phyloP scores from a whole-genome alignment of 805 yeast genomes.

The Soucietia sequanensis region DNA sequence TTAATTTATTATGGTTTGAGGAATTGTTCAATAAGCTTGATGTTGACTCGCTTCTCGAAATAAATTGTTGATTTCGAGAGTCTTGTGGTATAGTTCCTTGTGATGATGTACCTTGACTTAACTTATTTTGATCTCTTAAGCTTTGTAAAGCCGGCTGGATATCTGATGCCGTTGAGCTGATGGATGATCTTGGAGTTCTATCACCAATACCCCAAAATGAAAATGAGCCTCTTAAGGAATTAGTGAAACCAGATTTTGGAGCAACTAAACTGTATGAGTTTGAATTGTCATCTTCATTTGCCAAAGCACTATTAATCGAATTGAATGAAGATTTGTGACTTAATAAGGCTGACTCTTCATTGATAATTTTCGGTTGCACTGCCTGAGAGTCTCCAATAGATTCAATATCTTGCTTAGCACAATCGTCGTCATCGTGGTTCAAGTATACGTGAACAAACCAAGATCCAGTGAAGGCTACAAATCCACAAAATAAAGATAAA shows the following conservation, averaged over 20 bases:
- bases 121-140: conserved; percentile 8
- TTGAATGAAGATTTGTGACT: neutral
- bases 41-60: no score
- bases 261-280: neutral
- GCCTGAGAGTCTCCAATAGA: neutral
- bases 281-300: neutral
- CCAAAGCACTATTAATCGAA: neutral
- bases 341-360: neutral
- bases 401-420: conserved; percentile 6
- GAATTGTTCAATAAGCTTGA: no score
- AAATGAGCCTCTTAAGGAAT: conserved; percentile 30
- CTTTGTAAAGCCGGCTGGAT: conserved; percentile 10
- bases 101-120: no score
- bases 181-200: conserved; percentile 24
- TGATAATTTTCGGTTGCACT: conserved; percentile 1
- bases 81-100: conserved; percentile 3
- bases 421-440: conserved; percentile 24
- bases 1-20: no score
- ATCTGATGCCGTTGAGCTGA: conserved; percentile 14
- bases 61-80: conserved; percentile 8
- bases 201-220: conserved; percentile 42
- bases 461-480: conserved; percentile 41
- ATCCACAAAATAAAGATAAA: conserved; percentile 53
- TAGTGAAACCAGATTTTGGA: neutral
- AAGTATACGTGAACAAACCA: conserved; percentile 42